Base-by-base conservation (phyloP, 257 asterid species). In the Marsdenia floribunda region DNA sequence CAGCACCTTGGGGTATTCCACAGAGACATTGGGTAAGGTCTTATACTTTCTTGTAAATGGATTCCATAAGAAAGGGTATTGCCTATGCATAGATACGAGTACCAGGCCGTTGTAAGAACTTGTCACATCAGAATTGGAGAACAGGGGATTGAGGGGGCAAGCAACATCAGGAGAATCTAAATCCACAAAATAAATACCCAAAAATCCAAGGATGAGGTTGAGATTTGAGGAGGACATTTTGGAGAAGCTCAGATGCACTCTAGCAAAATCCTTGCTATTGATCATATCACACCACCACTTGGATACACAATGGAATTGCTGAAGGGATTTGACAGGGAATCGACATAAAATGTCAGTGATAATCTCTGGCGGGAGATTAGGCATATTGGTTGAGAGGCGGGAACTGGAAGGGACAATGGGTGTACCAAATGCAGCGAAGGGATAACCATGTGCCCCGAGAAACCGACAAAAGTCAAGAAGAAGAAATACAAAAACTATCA, bases 321-420 rank as follows among this genome's bases (percentile, higher is more conserved):
- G 75, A 22, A 90, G 86, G 13, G 90, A 60, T 57, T 79, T 81
- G 37, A 85, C 86, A 18, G 93, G 93, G n/a, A 90, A 84, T 16
- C 90, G 89, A 61, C 79, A 78, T 68, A 90, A 82, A 70, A 90
- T 83, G 57, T 84, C 88, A n/a, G 64, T 70, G 79, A 87, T 75
- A 59, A 88, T 65, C 52, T 90, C 93, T 60, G 65, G 78, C 0
- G 86, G 84, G 3, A 83, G 47, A 52, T 44, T 68, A 22, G 80
- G 77, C 50, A 80, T 24, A 7, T 22, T 44, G 70, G 19, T 7
- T n/a, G 18, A 29, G 33, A 13, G 16, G 24, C 14, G n/a, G n/a
- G 8, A 13, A 11, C 18, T 6, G 21, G 11, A 13, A 52, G 6
- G 58, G 58, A 9, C n/a, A 22, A 40, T 3, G 42, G 6, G n/a